Conservation (phyloP, 148 eudicot genomes). For the Polygonum maritimum region DNA sequence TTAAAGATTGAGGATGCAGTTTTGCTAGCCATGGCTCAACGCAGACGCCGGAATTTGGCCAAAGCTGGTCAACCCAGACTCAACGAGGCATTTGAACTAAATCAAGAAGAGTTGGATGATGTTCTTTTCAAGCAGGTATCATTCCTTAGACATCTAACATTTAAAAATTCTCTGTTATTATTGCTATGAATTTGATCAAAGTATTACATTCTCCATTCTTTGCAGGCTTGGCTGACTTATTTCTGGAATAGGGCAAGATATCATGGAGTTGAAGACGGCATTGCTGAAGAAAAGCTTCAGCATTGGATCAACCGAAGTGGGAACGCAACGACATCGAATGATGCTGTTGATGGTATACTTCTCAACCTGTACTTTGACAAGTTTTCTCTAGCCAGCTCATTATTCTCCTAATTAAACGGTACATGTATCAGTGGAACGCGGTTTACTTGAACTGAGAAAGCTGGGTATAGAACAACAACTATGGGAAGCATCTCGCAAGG, state of each 20-base stretch:
- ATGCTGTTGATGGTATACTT: constrained; percentile 63
- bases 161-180: not conserved
- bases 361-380: not conserved
- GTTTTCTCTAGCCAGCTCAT: not conserved
- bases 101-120: constrained; percentile 84
- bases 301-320: constrained; percentile 66
- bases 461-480: constrained; percentile 78
- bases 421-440: constrained; percentile 46
- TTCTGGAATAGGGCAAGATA: constrained; percentile 84
- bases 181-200: constrained; percentile 47
- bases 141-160: not conserved
- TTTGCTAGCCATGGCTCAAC: constrained; percentile 64
- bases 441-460: constrained; percentile 57
- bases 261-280: constrained; percentile 70
- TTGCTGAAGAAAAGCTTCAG: constrained; percentile 68
- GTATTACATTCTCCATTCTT: not conserved
- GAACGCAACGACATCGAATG: constrained; percentile 45
- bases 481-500: constrained; percentile 92
- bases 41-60: constrained; percentile 59
- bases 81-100: constrained; percentile 68
- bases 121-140: constrained; percentile 88
- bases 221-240: constrained; percentile 69
- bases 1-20: constrained; percentile 98
- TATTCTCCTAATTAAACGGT: too few species aligned
- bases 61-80: constrained; percentile 58